A percentile compares a stretch with the other conserved stretches of the same genome.
Conservation (phyloP, 1,139 yeast genomes). For the Lodderomyces jiufengensis region DNA sequence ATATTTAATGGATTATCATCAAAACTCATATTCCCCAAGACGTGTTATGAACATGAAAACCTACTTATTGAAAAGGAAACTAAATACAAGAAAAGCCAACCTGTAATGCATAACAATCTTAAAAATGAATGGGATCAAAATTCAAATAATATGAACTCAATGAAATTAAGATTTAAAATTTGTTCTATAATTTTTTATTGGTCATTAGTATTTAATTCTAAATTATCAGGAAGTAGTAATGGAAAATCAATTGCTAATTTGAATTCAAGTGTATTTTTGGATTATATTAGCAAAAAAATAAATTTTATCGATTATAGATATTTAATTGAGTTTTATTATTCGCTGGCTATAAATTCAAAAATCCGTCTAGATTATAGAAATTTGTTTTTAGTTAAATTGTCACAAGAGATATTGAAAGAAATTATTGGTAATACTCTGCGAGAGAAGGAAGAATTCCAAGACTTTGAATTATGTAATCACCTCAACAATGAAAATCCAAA, state of each 20-base stretch:
- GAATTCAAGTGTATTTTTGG: slow-evolving; percentile 7
- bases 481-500: not conserved
- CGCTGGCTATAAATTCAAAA: slow-evolving; percentile 3
- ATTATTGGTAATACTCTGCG: slow-evolving; percentile 7
- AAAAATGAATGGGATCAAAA: slow-evolving; percentile 4
- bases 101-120: too few species aligned
- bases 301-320: slow-evolving; percentile 11
- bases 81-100: slow-evolving; percentile 7
- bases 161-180: slow-evolving; percentile 26
- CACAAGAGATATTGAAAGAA: slow-evolving; percentile 10
- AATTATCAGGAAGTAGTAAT: too few species aligned
- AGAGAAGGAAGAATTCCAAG: not conserved
- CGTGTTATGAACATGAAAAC: slow-evolving; percentile 30
- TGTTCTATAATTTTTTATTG: slow-evolving; percentile 20
- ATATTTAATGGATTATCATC: slow-evolving; percentile 26
- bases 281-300: slow-evolving; percentile 9
- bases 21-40: slow-evolving; percentile 16
- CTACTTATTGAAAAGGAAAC: slow-evolving; percentile 18
- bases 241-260: not conserved
- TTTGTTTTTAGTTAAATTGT: slow-evolving; percentile 10
- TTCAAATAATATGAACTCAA: slow-evolving; percentile 26
- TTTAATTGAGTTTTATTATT: slow-evolving; percentile 12
- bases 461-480: too few species aligned
- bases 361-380: slow-evolving; percentile 7
- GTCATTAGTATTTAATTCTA: slow-evolving; percentile 16